Evolutionary conservation across 2,329 filamentous ascomycete genomes (phyloP).

Genomic region (Sporothrix curviconia): DNA sequence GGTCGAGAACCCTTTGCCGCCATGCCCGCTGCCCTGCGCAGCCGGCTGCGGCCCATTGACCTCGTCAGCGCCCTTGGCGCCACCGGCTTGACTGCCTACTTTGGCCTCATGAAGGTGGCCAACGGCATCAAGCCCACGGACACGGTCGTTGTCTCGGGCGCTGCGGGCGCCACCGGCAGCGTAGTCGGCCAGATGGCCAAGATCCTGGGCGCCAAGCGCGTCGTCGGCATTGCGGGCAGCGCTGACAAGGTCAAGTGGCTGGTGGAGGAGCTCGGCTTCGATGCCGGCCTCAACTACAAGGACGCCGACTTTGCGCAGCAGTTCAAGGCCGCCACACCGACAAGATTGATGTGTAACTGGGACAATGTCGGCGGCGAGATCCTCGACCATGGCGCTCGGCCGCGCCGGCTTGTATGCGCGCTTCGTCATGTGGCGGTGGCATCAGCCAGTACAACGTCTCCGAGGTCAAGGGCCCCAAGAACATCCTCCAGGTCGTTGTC

Average conservation of each 20-base stretch:
- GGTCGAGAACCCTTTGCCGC: constrained; percentile 16
- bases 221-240: constrained; percentile 50
- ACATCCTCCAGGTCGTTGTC: constrained; percentile 24
- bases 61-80: constrained; percentile 47
- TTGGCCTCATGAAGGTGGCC: constrained; percentile 56
- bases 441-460: constrained; percentile 64
- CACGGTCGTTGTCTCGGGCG: constrained; percentile 60
- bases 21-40: constrained; percentile 9
- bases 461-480: constrained; percentile 47
- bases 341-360: constrained; percentile 61
- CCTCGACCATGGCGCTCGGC: constrained; percentile 55
- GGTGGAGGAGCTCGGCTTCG: constrained; percentile 57
- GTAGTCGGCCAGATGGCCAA: constrained; percentile 62
- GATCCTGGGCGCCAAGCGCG: constrained; percentile 46
- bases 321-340: constrained; percentile 53
- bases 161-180: constrained; percentile 60
- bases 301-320: constrained; percentile 51
- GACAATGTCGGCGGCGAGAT: constrained; percentile 70
- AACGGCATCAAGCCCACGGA: constrained; percentile 45
- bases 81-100: constrained; percentile 61
- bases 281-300: constrained; percentile 65
- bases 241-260: constrained; percentile 57
- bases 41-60: constrained; percentile 35
- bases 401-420: constrained; percentile 57
- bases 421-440: constrained; percentile 64